Base-by-base conservation (phyloP, 176 grass and related monocot species). In the Calamus simplicifolius region DNA sequence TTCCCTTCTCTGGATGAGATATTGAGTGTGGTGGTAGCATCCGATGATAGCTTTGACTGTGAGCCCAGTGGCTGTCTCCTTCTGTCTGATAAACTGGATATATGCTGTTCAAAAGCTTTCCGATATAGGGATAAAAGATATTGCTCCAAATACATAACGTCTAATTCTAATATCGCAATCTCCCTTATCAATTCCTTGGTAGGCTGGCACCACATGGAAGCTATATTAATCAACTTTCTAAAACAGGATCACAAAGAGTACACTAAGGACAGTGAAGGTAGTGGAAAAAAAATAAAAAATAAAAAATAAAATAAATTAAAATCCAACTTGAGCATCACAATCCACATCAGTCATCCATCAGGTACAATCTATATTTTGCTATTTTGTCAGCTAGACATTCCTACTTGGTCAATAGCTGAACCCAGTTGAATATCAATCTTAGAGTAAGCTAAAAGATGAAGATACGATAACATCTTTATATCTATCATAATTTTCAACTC, bases 61-160 rank as follows among this genome's bases (percentile, higher is more conserved):
- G 81, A 75, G 15, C 74, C 69, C 63, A 57, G 5, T 3, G 77
- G 48, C 23, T 73, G 57, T 52, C 52, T 65, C 27, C 48, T 72
- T 50, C 15, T 27, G 51, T 79, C 62, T 51, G 66, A 29, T 16
- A 19, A 21, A 73, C 54, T 29, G 59, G 62, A 59, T 10, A 87
- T 31, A 56, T 96, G 77, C 56, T 88, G 75, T 29, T 84, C 85
- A 64, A 98, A 92, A 27, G 93, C 81, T 67, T 77, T 80, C 10
- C 93, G 62, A 55, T 92, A 98, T 10, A 92, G 75, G 27, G 70
- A 78, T 8, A 98, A 73, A 61, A 98, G 84, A 72, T 92, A 79
- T 58, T 78, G 84, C 61, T 98, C 93, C 81, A 98, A 85, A 66
- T 81, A 87, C 69, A 92, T 82, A 52, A 98, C 87, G 64, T 98